Base-by-base conservation (phyloP, 2,329 filamentous ascomycete species). In the Dryadomyces quercus-mongolicae region DNA sequence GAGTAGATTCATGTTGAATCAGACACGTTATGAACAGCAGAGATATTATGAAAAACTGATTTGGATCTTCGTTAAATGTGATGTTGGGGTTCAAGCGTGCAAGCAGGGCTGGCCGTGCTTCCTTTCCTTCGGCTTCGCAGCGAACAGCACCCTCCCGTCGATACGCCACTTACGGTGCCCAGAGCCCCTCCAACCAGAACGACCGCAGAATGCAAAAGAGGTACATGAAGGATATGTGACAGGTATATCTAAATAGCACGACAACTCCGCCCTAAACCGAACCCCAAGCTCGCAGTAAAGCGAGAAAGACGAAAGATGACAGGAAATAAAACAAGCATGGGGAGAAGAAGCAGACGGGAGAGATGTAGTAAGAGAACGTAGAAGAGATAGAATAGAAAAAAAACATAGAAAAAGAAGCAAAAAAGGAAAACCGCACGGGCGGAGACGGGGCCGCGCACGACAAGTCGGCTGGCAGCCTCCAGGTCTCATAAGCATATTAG, bases 181-280 rank as follows among this genome's bases (percentile, higher is more conserved):
- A 46, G 12, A 25, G 20, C 18, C 36, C 20, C 20, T 13, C 31
- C 20, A 18, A 53, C 20, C 36, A 47, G 48, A 44, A 46, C 36
- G 48, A 55, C 47, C 42, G 49, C 20, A 42, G 20, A 52, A 52
- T 53, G 51, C 46, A 48, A 43, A 55, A 18, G 31, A 49, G 36
- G 36, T n/a, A 43, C 15, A 49, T 10, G n/a, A 12, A 15, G 36
- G 49, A 49, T 18, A 40, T 42, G 20, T 34, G 43, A 22, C 13
- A 44, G 48, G 50, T 55, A 43, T 53, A 53, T 57, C 55, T 53
- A 51, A 22, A 48, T 21, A 56, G 38, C 36, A 50, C 42, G 34
- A 54, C 44, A 51, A 54, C 54, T 53, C 54, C 54, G 51, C 51
- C 15, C 47, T 20, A 34, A 21, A 34, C 9, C 8, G 20, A 18